Conservation (phyloP, 2,329 filamentous ascomycete species). For the Colletotrichum liaoningense region DNA sequence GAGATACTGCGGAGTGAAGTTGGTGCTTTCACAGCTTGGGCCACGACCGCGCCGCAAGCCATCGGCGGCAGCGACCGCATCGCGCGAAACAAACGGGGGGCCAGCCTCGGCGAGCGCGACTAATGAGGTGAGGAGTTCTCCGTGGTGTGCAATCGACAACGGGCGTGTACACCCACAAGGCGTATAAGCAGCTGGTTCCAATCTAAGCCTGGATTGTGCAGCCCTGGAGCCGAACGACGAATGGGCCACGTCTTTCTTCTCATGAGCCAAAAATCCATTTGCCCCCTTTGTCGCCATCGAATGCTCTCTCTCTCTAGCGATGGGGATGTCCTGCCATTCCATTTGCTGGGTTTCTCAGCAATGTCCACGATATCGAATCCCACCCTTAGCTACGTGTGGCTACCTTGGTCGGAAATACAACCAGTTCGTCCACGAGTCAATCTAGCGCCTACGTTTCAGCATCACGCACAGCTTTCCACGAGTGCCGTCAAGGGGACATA, state of each 20-base stretch:
- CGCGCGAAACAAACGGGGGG: conserved; percentile 8
- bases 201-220: not conserved
- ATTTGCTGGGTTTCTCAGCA: not conserved
- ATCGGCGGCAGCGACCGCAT: conserved; percentile 10
- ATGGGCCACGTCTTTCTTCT: not conserved
- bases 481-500: not conserved
- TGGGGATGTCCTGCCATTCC: not conserved
- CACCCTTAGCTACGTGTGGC: not conserved
- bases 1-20: not conserved
- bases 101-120: conserved; percentile 7
- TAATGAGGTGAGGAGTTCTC: conserved; percentile 1
- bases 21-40: not conserved
- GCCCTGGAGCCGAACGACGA: not conserved
- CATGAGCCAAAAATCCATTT: not conserved
- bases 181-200: not conserved
- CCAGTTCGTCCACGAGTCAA: not conserved
- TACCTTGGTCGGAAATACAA: not conserved
- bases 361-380: not conserved
- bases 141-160: not conserved
- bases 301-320: not conserved
- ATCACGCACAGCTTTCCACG: not conserved
- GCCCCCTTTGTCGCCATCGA: not conserved
- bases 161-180: not conserved
- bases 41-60: not conserved
- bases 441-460: not conserved